Evolutionary conservation across 2,329 filamentous ascomycete species (phyloP).

Genomic region (Parastagonospora nodorum): DNA sequence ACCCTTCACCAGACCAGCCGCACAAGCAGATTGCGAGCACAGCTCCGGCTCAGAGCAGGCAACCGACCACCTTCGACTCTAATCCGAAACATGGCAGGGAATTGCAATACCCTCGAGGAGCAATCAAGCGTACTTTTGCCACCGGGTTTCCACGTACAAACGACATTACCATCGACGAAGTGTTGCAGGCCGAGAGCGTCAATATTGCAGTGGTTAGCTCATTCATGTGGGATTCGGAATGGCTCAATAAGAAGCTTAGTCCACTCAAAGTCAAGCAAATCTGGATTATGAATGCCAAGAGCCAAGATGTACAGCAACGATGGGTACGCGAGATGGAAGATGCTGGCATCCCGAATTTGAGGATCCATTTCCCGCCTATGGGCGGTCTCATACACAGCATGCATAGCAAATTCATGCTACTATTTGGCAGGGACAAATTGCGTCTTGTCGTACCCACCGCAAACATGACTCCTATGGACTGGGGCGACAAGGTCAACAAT

Average conservation of each 20-base stretch:
- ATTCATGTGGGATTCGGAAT: slow-evolving; percentile 83
- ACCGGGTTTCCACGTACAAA: slow-evolving; percentile 65
- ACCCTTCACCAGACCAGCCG: slow-evolving; percentile 49
- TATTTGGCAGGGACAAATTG: slow-evolving; percentile 76
- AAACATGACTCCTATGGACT: slow-evolving; percentile 84
- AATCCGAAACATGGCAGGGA: background rate
- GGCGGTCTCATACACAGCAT: slow-evolving; percentile 71
- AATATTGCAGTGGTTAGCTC: slow-evolving; percentile 82
- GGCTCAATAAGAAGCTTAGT: slow-evolving; percentile 72
- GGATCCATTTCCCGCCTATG: slow-evolving; percentile 82
- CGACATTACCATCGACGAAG: slow-evolving; percentile 87
- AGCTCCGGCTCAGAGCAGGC: background rate
- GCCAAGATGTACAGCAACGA: slow-evolving; percentile 44
- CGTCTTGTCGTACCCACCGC: slow-evolving; percentile 85
- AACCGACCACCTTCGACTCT: background rate
- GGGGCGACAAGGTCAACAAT: slow-evolving; percentile 74
- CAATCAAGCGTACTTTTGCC: slow-evolving; percentile 82
- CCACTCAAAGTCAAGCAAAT: slow-evolving; percentile 57
- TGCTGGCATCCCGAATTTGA: slow-evolving; percentile 57
- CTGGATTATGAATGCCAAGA: slow-evolving; percentile 65
- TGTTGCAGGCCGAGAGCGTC: slow-evolving; percentile 74
- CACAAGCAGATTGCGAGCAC: slow-evolving; percentile 23
- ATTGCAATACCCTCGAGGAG: slow-evolving; percentile 61
- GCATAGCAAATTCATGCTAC: slow-evolving; percentile 92
- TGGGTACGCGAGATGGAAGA: slow-evolving; percentile 35